Evolutionary conservation across 2,329 filamentous ascomycete genomes (phyloP).

Genomic region (Teratosphaeria gauchensis): DNA sequence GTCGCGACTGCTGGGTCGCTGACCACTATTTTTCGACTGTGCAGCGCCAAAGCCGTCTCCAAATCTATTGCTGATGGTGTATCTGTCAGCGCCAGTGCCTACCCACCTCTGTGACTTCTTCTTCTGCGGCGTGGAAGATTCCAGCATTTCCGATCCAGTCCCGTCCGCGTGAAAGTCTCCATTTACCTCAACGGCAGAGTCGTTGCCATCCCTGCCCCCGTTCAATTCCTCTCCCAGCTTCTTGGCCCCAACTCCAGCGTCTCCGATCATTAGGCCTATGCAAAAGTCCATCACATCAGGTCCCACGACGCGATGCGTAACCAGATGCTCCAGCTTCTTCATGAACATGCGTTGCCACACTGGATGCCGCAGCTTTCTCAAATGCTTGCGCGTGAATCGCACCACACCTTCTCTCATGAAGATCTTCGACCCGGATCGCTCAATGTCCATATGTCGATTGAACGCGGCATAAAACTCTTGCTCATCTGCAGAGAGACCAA

Average conservation of each 20-base stretch:
- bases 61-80: slow-evolving; percentile 1
- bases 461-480: slow-evolving; percentile 28
- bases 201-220: background rate
- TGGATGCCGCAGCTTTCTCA: slow-evolving; percentile 14
- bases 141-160: background rate
- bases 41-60: background rate
- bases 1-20: background rate
- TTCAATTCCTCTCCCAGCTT: background rate
- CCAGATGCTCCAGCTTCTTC: slow-evolving; percentile 25
- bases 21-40: background rate
- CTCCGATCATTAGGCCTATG: slow-evolving; percentile 1
- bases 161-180: background rate
- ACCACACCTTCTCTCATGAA: slow-evolving; percentile 30
- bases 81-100: slow-evolving; percentile 3
- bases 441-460: slow-evolving; percentile 29
- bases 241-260: background rate
- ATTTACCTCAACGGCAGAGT: background rate
- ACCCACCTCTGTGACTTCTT: slow-evolving; percentile 4
- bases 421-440: slow-evolving; percentile 25
- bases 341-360: slow-evolving; percentile 20
- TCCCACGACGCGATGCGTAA: slow-evolving; percentile 21
- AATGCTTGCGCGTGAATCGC: slow-evolving; percentile 27
- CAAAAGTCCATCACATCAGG: slow-evolving; percentile 14
- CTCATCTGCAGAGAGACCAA: slow-evolving; percentile 15
- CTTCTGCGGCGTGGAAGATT: background rate